Evolutionary conservation across 1,284 basidiomycete species (phyloP).

Genomic region (Phellopilus nigrolimitatus): DNA sequence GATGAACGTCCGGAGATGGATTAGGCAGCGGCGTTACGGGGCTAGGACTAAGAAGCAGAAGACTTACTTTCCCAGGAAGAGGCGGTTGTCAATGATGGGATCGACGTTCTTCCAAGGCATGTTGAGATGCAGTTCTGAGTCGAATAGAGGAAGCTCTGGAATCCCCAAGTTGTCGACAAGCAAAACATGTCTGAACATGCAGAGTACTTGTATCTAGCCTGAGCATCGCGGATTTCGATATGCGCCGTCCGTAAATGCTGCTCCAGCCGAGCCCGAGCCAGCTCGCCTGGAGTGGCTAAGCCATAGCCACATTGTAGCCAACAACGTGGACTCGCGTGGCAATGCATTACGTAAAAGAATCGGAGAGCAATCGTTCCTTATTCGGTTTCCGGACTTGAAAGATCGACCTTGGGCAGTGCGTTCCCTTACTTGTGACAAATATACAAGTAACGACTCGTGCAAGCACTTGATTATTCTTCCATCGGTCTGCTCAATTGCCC

Average conservation of each 20-base stretch:
- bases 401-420: no score
- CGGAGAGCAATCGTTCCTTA: no score
- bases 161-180: neutral
- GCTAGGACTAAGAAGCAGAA: slow-evolving; percentile 26
- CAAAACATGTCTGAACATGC: slow-evolving; percentile 12
- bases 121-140: slow-evolving; percentile 18
- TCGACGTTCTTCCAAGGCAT: slow-evolving; percentile 72
- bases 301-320: no score
- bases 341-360: neutral
- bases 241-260: slow-evolving; percentile 9
- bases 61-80: slow-evolving; percentile 74
- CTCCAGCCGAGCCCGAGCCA: neutral
- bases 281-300: neutral
- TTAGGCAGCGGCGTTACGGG: slow-evolving; percentile 22
- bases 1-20: slow-evolving; percentile 18
- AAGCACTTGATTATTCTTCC: neutral
- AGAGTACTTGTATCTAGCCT: slow-evolving; percentile 14
- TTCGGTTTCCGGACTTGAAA: no score
- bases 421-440: no score
- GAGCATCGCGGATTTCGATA: slow-evolving; percentile 13
- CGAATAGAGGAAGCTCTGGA: slow-evolving; percentile 12
- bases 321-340: no score
- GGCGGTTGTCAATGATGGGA: slow-evolving; percentile 58
- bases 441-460: no score
- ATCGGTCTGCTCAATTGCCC: neutral